phyloP scores from a whole-genome alignment of 768 basidiomycete genomes.

The Pleurotus tuber-regium region DNA sequence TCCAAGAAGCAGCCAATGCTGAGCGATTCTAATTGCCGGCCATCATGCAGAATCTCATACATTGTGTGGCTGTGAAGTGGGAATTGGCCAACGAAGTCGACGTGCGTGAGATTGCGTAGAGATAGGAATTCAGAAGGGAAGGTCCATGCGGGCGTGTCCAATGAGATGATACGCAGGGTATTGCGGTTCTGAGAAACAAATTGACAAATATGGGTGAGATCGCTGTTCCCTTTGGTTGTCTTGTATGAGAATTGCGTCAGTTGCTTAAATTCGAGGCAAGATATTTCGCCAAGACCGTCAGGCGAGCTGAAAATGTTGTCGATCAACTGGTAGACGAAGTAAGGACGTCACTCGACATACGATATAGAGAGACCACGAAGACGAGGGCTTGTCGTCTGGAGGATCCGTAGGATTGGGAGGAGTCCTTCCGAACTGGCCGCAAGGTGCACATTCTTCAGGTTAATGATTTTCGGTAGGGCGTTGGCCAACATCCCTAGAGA shows the following conservation, averaged over 20 bases:
- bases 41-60: slow-evolving; percentile 56
- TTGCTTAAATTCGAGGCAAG: slow-evolving; percentile 48
- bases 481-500: slow-evolving; percentile 64
- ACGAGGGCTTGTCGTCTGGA: slow-evolving; percentile 50
- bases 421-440: slow-evolving; percentile 56
- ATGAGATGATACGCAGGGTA: slow-evolving; percentile 49
- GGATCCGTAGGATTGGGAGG: slow-evolving; percentile 45
- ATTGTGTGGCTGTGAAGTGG: slow-evolving; percentile 48
- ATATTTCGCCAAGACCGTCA: slow-evolving; percentile 42
- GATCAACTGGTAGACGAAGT: not conserved
- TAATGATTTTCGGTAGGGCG: slow-evolving; percentile 59
- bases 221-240: slow-evolving; percentile 36
- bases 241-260: slow-evolving; percentile 59
- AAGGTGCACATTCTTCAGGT: slow-evolving; percentile 59
- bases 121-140: slow-evolving; percentile 54
- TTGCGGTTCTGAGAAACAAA: slow-evolving; percentile 52
- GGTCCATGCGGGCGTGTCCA: slow-evolving; percentile 54
- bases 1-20: slow-evolving; percentile 54
- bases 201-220: slow-evolving; percentile 34
- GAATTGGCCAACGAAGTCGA: slow-evolving; percentile 60
- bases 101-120: slow-evolving; percentile 61
- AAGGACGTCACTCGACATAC: no score
- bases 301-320: slow-evolving; percentile 30
- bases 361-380: slow-evolving; percentile 55
- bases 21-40: slow-evolving; percentile 62